Base-by-base conservation (phyloP, 768 basidiomycete genomes). In the Auriscalpium vulgare region DNA sequence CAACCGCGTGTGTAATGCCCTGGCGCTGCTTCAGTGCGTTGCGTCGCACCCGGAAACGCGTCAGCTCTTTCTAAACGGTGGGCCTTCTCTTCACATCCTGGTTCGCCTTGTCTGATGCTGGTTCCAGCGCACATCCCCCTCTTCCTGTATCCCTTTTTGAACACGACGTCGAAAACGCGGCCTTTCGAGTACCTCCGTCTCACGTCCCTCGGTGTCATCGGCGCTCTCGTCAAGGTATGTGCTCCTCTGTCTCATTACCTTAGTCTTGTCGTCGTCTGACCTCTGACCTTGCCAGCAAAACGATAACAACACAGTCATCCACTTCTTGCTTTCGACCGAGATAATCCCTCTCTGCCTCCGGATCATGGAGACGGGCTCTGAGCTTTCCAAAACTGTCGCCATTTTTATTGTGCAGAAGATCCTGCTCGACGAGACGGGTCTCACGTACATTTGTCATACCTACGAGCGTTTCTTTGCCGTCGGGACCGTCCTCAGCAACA, bases 321-420 rank as follows among this genome's bases (percentile, higher is more conserved):
- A 97, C 74, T 99, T 99, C 78, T 80, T 99, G 45, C 83, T 99
- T 47, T 97, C 95, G 4, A 99, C 97, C 53, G 97, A 99, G 77
- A 99, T 99, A 70, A 99, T 99, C 68, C 97, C 97, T 37, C 87
- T 99, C 61, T 99, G 97, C 69, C 83, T 99, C 51, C 88, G 97
- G 52, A 99, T 99, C 71, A 99, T 99, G 97, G 97, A 99, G 72
- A 97, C 97, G 3, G 97, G 97, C 45, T 97, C 95, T 3, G 97
- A 99, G 65, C 82, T 99, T 16, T 93, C 91, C 56, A 99, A 99
- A 74, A 99, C 97, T 1, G 97, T 99, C 47, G 97, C 97, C 45
- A 99, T 99, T 66, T 99, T 99, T 72, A 99, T 99, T 66, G 97
- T 99, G 4, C 97, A 99, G 71, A 99, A 99, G 66, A 91, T 92